Percentiles rank a stretch among this genome's conserved stretches.
Evolutionary conservation across 768 basidiomycete species (phyloP).

Genomic region (Mycena olivaceomarginata): DNA sequence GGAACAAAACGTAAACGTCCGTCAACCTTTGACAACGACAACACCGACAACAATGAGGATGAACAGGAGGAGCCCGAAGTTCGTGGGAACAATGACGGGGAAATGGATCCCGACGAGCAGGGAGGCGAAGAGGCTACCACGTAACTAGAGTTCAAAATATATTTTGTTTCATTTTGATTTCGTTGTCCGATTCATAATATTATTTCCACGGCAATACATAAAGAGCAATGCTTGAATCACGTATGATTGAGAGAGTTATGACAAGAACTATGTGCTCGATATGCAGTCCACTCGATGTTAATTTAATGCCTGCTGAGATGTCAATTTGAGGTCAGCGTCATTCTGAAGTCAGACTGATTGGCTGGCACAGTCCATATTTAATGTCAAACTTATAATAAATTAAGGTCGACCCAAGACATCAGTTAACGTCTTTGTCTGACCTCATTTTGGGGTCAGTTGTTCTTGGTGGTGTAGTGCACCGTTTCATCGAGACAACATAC

Average conservation of each 20-base stretch:
- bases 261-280: not conserved
- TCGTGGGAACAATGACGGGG: not conserved
- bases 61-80: too few species aligned
- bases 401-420: not conserved
- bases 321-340: not conserved
- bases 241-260: not conserved
- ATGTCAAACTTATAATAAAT: not conserved
- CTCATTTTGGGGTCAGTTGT: not conserved
- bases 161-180: too few species aligned
- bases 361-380: not conserved
- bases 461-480: not conserved
- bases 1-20: not conserved
- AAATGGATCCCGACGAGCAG: not conserved
- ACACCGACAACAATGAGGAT: not conserved
- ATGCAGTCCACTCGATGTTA: not conserved
- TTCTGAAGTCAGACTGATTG: constrained; percentile 1
- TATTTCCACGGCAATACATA: too few species aligned
- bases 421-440: not conserved
- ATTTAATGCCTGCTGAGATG: too few species aligned
- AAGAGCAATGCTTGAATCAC: too few species aligned
- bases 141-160: too few species aligned
- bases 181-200: too few species aligned
- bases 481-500: too few species aligned
- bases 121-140: not conserved
- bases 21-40: not conserved